phyloP scores from a whole-genome alignment of 495 filamentous ascomycete species.

The Aspergillus biplanus region DNA sequence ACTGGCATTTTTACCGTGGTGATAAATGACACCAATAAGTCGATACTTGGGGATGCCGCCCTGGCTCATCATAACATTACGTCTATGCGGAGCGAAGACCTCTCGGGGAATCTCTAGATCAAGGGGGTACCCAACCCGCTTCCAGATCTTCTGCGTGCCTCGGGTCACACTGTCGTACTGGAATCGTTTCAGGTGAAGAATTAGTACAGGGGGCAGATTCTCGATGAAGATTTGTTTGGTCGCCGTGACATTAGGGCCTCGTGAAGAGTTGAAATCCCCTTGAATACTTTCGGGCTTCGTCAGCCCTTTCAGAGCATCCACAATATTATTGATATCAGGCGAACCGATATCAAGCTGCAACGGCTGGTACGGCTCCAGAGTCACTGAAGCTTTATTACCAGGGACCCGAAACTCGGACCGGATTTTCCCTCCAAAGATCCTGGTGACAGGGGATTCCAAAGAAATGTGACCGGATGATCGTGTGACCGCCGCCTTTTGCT shows the following conservation, averaged over 20 bases:
- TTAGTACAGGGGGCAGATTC: constrained; percentile 86
- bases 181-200: constrained; percentile 96
- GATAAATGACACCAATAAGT: constrained; percentile 91
- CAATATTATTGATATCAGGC: constrained; percentile 82
- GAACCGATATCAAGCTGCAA: constrained; percentile 93
- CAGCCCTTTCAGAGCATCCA: constrained; percentile 84
- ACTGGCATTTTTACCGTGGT: constrained; percentile 93
- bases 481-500: constrained; percentile 85
- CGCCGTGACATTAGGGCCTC: constrained; percentile 73
- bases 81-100: constrained; percentile 77
- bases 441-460: constrained; percentile 81
- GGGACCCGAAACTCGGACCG: constrained; percentile 87
- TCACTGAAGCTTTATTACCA: constrained; percentile 87
- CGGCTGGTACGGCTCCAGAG: constrained; percentile 89
- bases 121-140: constrained; percentile 92
- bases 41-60: constrained; percentile 77
- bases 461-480: constrained; percentile 79
- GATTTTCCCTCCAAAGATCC: constrained; percentile 92
- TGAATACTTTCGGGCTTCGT: constrained; percentile 83
- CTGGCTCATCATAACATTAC: constrained; percentile 63
- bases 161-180: constrained; percentile 85
- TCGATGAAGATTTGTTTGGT: constrained; percentile 97
- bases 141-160: constrained; percentile 97
- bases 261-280: constrained; percentile 83
- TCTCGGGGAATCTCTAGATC: constrained; percentile 94